Percentiles rank a stretch among this genome's conserved stretches.
Conservation (phyloP, 2,329 filamentous ascomycete genomes). For the Phialophora verrucosa region DNA sequence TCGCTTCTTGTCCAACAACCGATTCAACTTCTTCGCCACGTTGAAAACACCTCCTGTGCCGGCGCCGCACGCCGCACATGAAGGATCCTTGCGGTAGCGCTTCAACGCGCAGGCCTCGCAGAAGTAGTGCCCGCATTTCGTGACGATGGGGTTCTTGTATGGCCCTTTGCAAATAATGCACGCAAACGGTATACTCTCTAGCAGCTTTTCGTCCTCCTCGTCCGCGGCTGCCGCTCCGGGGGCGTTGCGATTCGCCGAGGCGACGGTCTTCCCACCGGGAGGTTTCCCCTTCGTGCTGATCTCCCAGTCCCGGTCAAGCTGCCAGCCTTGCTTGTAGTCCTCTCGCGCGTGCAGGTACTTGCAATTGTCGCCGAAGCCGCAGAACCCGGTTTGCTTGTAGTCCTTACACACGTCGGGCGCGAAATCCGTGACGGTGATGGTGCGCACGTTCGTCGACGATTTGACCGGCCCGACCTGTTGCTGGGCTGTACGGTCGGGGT, state of each 20-base stretch:
- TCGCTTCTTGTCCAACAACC: constrained; percentile 74
- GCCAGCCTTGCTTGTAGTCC: constrained; percentile 86
- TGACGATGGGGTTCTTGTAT: constrained; percentile 81
- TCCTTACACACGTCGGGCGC: constrained; percentile 95
- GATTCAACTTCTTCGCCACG: constrained; percentile 79
- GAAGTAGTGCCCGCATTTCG: constrained; percentile 94
- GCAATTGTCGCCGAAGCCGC: constrained; percentile 70
- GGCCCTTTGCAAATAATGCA: constrained; percentile 83
- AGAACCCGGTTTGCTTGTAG: constrained; percentile 79
- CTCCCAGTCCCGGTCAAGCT: constrained; percentile 94
- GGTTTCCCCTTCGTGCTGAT: constrained; percentile 70
- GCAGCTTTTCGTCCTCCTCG: constrained; percentile 50
- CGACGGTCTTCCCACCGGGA: constrained; percentile 55
- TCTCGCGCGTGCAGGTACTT: constrained; percentile 69
- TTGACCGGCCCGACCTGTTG: constrained; percentile 80
- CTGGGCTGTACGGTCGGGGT: constrained; percentile 70
- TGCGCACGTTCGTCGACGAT: constrained; percentile 83
- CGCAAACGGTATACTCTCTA: constrained; percentile 85
- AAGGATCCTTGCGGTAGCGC: constrained; percentile 83
- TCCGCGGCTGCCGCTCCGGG: constrained; percentile 28
- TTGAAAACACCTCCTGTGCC: constrained; percentile 92
- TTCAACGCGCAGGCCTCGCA: constrained; percentile 88
- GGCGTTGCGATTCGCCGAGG: constrained; percentile 54
- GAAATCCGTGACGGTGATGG: constrained; percentile 87
- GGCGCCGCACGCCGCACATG: constrained; percentile 81